phyloP scores from a whole-genome alignment of 2,329 filamentous ascomycete genomes.

The Clarireedia homoeocarpa region DNA sequence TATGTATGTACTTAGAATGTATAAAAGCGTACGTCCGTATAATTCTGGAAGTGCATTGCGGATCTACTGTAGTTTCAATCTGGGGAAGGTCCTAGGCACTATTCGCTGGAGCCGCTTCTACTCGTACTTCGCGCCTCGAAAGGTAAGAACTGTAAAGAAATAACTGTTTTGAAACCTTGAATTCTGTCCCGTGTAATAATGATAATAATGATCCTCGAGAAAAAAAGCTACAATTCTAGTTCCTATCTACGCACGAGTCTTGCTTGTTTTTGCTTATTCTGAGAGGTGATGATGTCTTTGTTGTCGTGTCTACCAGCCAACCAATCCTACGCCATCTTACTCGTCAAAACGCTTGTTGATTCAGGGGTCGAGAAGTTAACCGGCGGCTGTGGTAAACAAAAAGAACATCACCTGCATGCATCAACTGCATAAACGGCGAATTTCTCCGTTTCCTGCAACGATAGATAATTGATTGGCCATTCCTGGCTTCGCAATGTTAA shows the following conservation, averaged over 20 bases:
- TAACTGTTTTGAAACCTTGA: not conserved
- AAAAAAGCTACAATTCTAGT: no score
- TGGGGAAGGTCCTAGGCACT: constrained; percentile 21
- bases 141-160: not conserved
- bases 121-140: no score
- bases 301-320: not conserved
- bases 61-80: constrained; percentile 12
- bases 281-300: not conserved
- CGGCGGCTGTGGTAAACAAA: not conserved
- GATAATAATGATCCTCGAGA: no score
- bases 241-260: not conserved
- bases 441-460: no score
- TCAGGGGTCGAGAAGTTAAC: not conserved
- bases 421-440: not conserved
- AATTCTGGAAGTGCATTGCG: no score
- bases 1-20: not conserved
- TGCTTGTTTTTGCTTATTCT: not conserved
- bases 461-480: no score
- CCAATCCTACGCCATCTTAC: not conserved
- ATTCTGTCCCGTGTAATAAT: not conserved
- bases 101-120: constrained; percentile 11
- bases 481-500: no score
- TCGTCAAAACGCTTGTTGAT: not conserved
- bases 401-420: not conserved
- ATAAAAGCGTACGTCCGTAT: no score